Evolutionary conservation across 106 monocot species (phyloP).

Genomic region (Acorus calamus): DNA sequence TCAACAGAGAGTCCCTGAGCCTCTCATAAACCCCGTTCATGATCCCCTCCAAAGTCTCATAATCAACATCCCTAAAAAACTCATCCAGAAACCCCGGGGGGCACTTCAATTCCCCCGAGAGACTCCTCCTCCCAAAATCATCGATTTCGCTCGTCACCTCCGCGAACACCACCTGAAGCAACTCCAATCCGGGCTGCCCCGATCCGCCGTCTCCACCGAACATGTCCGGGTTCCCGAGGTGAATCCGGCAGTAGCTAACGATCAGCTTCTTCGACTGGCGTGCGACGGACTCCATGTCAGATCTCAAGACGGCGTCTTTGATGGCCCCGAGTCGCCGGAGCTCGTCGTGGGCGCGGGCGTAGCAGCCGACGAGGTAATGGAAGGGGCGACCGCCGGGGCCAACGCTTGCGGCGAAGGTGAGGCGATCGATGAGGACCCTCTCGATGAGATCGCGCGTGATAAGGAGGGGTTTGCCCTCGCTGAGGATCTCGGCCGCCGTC

Average conservation of each 20-base stretch:
- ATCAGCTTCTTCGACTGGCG: slow-evolving; percentile 34
- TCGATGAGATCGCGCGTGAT: slow-evolving; percentile 54
- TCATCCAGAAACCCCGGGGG: slow-evolving; percentile 78
- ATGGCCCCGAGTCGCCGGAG: slow-evolving; percentile 50
- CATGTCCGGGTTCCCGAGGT: slow-evolving; percentile 69
- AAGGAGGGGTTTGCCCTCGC: slow-evolving; percentile 60
- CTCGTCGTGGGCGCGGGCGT: slow-evolving; percentile 60
- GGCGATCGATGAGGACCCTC: slow-evolving; percentile 85
- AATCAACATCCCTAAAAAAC: slow-evolving; percentile 62
- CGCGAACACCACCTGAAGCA: slow-evolving; percentile 46
- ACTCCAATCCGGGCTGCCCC: slow-evolving; percentile 3
- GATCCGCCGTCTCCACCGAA: slow-evolving; percentile 12
- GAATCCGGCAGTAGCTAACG: slow-evolving; percentile 62
- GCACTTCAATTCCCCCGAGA: slow-evolving; percentile 18
- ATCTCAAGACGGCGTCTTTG: slow-evolving; percentile 47
- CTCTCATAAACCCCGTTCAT: slow-evolving; percentile 51
- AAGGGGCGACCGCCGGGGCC: slow-evolving; percentile 38
- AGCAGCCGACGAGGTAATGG: slow-evolving; percentile 52
- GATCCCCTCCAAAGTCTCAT: slow-evolving; percentile 51
- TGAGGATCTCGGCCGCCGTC: slow-evolving; percentile 90
- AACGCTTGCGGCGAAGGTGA: slow-evolving; percentile 23
- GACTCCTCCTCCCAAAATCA: slow-evolving; percentile 25
- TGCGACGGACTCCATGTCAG: slow-evolving; percentile 43
- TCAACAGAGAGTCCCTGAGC: slow-evolving; percentile 45
- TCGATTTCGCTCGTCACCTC: slow-evolving; percentile 53